A percentile compares a stretch with the other conserved stretches of the same genome.
Conservation (phyloP, 495 filamentous ascomycete genomes). For the Tetracladium marchalianum region DNA sequence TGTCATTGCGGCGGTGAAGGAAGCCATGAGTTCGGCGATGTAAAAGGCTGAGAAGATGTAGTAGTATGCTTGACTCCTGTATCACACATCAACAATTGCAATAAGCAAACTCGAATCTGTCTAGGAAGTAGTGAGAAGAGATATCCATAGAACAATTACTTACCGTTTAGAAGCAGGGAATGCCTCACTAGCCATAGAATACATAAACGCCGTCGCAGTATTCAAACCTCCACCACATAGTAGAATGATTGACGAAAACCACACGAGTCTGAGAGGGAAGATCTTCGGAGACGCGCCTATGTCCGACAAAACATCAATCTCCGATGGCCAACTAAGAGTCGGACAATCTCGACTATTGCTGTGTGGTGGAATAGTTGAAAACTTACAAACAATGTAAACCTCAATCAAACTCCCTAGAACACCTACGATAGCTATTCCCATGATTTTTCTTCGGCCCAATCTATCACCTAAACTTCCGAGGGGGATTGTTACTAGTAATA, state of each 20-base stretch:
- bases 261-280: conserved; percentile 12
- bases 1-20: conserved; percentile 12
- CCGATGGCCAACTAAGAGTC: no score
- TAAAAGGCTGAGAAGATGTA: conserved; percentile 22
- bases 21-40: conserved; percentile 14
- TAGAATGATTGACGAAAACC: conserved; percentile 17
- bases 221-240: conserved; percentile 18
- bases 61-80: conserved; percentile 17
- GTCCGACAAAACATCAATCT: no score
- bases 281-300: conserved; percentile 15
- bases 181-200: conserved; percentile 17
- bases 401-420: conserved; percentile 9
- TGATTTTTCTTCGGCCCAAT: conserved; percentile 11
- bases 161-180: conserved; percentile 13
- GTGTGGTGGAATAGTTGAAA: not conserved
- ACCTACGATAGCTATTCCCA: conserved; percentile 13
- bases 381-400: conserved; percentile 18
- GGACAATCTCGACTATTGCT: no score
- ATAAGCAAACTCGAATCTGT: no score
- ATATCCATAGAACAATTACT: not conserved
- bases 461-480: conserved; percentile 16
- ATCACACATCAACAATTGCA: not conserved
- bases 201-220: conserved; percentile 18
- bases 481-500: conserved; percentile 16
- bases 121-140: not conserved